phyloP scores from a whole-genome alignment of 1,284 basidiomycete genomes.

The Leccinum pachyderme region DNA sequence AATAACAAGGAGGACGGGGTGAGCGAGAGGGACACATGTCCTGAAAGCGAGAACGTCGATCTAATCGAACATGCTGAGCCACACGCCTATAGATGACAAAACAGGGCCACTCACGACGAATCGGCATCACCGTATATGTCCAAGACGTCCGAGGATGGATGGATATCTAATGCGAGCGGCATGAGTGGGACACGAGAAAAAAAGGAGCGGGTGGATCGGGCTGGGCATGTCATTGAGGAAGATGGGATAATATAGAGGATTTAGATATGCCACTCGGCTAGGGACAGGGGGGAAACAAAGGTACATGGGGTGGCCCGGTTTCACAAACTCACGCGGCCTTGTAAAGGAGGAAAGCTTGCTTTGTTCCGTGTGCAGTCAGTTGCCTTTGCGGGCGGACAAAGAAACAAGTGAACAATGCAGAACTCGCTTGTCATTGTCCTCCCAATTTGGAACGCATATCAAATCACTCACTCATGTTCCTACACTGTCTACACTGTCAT shows the following conservation, averaged over 20 bases:
- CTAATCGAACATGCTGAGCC: conserved; percentile 36
- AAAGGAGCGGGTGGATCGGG: conserved; percentile 6
- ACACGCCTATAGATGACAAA: not conserved
- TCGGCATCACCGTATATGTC: conserved; percentile 71
- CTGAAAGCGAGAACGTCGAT: conserved; percentile 74
- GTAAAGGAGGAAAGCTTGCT: not conserved
- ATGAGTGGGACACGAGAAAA: conserved; percentile 38
- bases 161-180: conserved; percentile 61
- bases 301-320: not conserved
- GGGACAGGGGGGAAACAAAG: conserved; percentile 31
- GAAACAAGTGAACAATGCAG: conserved; percentile 32
- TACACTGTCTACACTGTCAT: not conserved
- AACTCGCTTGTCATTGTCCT: conserved; percentile 28
- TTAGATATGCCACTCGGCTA: conserved; percentile 26
- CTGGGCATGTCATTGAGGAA: not conserved
- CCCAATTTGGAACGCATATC: conserved; percentile 1
- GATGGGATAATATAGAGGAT: not conserved
- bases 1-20: conserved; percentile 50
- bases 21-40: conserved; percentile 62
- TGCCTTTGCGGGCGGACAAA: conserved; percentile 35
- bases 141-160: conserved; percentile 51
- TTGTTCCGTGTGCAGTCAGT: conserved; percentile 26
- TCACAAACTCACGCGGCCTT: conserved; percentile 1
- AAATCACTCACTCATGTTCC: not conserved
- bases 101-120: conserved; percentile 48